Conservation (phyloP, 2,329 filamentous ascomycete species). For the Aphanoascus verrucosus region DNA sequence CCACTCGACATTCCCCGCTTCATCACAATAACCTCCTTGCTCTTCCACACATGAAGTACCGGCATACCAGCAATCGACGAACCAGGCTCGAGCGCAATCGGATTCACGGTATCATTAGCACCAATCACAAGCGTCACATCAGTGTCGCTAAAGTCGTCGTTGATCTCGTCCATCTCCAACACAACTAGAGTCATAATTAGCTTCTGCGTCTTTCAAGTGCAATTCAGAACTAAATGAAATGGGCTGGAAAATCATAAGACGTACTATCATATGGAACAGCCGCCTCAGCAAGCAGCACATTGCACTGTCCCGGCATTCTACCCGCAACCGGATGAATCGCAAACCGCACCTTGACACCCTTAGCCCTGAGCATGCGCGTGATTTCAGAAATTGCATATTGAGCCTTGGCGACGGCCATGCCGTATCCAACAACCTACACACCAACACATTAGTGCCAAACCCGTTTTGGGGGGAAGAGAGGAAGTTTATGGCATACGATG, state of each 20-base stretch:
- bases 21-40: constrained; percentile 86
- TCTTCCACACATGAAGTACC: constrained; percentile 86
- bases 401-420: constrained; percentile 89
- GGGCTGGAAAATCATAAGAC: constrained; percentile 15
- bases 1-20: constrained; percentile 82
- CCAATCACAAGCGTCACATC: constrained; percentile 83
- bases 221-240: background rate
- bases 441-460: constrained; percentile 4
- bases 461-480: background rate
- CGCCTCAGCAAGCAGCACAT: constrained; percentile 79
- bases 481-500: constrained; percentile 42
- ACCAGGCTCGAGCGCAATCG: constrained; percentile 72
- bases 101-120: constrained; percentile 87
- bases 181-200: constrained; percentile 44
- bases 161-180: constrained; percentile 92
- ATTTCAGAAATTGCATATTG: constrained; percentile 86
- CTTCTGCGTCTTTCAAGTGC: background rate
- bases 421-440: constrained; percentile 67
- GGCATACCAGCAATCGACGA: constrained; percentile 87
- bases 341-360: constrained; percentile 72
- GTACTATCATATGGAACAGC: constrained; percentile 72
- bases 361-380: constrained; percentile 58
- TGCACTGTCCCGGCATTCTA: constrained; percentile 87
- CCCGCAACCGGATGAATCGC: constrained; percentile 85
- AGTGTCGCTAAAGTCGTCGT: constrained; percentile 78